These are phyloP conservation scores for Aureobasidium uvarum DNA, from an alignment of 2,329 filamentous ascomycete genomes.

Conservation along the genomic window DNA sequence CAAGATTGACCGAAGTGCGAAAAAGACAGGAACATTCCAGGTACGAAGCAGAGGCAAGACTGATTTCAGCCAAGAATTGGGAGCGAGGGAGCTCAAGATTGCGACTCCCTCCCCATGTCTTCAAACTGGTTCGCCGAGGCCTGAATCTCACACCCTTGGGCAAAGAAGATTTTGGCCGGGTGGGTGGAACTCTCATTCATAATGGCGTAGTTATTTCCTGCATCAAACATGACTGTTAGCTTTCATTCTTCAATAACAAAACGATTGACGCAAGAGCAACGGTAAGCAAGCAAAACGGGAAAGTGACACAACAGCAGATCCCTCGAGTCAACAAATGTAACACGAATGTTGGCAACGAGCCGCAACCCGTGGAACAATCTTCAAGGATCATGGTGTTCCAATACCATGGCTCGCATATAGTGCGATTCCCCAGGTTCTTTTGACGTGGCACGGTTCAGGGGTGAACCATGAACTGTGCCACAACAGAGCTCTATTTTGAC, in stretches of 20 bases:
- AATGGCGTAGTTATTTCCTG: conserved; percentile 94
- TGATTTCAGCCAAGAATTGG: neutral
- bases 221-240: neutral
- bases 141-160: conserved; percentile 70
- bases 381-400: neutral
- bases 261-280: neutral
- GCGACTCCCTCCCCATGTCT: conserved; percentile 28
- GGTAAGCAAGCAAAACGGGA: neutral
- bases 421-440: neutral
- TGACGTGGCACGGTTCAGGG: neutral
- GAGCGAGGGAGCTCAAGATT: conserved; percentile 1
- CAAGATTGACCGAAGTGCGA: neutral
- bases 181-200: conserved; percentile 67
- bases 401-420: conserved; percentile 11
- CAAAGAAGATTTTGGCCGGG: conserved; percentile 82
- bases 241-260: neutral
- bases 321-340: conserved; percentile 1
- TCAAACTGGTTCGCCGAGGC: conserved; percentile 1
- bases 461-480: neutral
- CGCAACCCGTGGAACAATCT: neutral
- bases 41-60: too few species aligned
- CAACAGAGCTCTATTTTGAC: conserved; percentile 15
- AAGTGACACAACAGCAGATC: neutral
- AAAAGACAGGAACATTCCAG: too few species aligned
- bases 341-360: neutral